Conservation (phyloP, 371 early-diverging fungal species). For the Mucor piriformis region DNA sequence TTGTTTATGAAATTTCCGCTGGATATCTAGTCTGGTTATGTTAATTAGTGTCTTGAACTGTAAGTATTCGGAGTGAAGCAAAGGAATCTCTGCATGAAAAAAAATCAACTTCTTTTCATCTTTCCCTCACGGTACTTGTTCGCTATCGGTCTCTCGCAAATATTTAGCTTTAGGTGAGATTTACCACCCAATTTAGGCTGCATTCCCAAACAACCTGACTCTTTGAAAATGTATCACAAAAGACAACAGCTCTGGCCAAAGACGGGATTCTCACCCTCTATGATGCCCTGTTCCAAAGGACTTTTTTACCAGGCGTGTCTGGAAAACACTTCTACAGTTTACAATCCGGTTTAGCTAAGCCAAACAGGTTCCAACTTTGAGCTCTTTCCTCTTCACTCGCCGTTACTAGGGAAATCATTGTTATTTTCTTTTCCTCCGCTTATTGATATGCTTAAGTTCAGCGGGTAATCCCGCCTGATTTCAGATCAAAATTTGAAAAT, state of each 20-base stretch:
- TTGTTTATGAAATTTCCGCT: no score
- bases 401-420: conserved; percentile 63
- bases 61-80: no score
- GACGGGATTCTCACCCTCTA: conserved; percentile 64
- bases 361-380: conserved; percentile 56
- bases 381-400: conserved; percentile 53
- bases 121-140: conserved; percentile 80
- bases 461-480: conserved; percentile 63
- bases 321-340: conserved; percentile 48
- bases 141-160: conserved; percentile 75
- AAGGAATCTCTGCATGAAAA: no score
- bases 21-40: no score
- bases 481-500: conserved; percentile 36
- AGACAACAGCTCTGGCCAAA: conserved; percentile 27
- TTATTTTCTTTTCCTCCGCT: conserved; percentile 77
- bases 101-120: conserved; percentile 72
- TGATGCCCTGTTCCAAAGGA: conserved; percentile 59
- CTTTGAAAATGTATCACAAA: conserved; percentile 45
- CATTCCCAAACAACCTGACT: conserved; percentile 57
- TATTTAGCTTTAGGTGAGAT: conserved; percentile 75
- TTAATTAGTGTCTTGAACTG: no score
- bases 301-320: conserved; percentile 36
- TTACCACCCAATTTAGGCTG: conserved; percentile 65
- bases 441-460: conserved; percentile 63
- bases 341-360: conserved; percentile 38